Conservation (phyloP, 225 moss, liverwort and hornwort genomes). For the Pseudoscleropodium purum region DNA sequence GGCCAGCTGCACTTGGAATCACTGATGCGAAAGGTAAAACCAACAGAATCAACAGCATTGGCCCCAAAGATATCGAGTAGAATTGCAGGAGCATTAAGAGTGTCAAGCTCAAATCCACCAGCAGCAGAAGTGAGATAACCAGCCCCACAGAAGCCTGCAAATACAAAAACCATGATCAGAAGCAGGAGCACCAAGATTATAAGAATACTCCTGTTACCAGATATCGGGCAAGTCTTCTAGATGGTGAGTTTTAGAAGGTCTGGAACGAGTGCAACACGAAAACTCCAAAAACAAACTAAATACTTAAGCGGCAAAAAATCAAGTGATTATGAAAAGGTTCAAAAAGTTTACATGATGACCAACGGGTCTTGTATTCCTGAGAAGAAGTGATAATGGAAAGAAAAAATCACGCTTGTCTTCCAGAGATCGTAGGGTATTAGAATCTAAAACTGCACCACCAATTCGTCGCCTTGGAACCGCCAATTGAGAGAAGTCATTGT, state of each 20-base stretch:
- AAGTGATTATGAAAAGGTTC: not conserved
- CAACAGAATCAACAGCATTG: slow-evolving; percentile 74
- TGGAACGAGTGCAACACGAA: not conserved
- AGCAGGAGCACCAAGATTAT: not conserved
- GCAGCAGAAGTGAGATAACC: slow-evolving; percentile 72
- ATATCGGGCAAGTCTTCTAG: not conserved
- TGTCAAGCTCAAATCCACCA: slow-evolving; percentile 93
- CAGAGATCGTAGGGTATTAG: slow-evolving; percentile 52
- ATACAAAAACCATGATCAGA: not conserved
- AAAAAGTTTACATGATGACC: slow-evolving; percentile 65
- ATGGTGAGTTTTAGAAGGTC: not conserved
- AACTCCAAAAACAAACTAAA: not conserved
- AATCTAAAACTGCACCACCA: slow-evolving; percentile 77
- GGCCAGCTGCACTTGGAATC: slow-evolving; percentile 79
- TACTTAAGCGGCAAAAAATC: not conserved
- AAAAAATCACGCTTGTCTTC: slow-evolving; percentile 53
- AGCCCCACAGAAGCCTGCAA: slow-evolving; percentile 87
- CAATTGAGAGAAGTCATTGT: slow-evolving; percentile 57
- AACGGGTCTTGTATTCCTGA: slow-evolving; percentile 72
- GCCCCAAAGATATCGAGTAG: slow-evolving; percentile 82
- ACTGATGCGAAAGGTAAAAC: slow-evolving; percentile 83
- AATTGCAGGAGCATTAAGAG: slow-evolving; percentile 81
- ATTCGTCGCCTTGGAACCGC: slow-evolving; percentile 74
- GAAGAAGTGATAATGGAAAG: slow-evolving; percentile 51
- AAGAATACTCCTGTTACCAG: not conserved